Evolutionary conservation across 2,329 filamentous ascomycete genomes (phyloP).

Genomic region (Penicillium occitanis): DNA sequence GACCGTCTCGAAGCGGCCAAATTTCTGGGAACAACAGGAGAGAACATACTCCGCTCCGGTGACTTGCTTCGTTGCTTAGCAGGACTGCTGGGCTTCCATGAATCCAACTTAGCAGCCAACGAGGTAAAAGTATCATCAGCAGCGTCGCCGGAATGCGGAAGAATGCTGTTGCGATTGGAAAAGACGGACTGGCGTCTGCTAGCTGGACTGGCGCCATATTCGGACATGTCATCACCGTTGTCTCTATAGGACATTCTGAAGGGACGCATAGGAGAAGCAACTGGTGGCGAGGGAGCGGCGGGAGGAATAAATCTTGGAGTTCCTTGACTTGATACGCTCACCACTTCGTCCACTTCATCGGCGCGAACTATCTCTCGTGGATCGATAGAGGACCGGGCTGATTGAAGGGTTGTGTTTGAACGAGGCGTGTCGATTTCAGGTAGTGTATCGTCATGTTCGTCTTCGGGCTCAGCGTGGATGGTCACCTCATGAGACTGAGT

Average conservation of each 20-base stretch:
- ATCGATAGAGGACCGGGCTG: conserved; percentile 10
- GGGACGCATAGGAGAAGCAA: conserved; percentile 16
- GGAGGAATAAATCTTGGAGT: conserved; percentile 19
- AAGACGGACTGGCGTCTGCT: conserved; percentile 16
- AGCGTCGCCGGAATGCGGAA: not conserved
- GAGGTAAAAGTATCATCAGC: conserved; percentile 61
- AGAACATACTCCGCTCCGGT: conserved; percentile 32
- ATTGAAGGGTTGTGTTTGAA: not conserved
- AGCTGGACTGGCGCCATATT: conserved; percentile 28
- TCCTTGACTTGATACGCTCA: not conserved
- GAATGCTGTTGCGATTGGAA: conserved; percentile 19
- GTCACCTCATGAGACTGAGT: not conserved
- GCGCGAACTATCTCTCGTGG: not conserved
- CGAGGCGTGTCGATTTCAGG: conserved; percentile 8
- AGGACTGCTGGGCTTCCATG: conserved; percentile 64
- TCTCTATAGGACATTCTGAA: conserved; percentile 24
- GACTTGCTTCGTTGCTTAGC: conserved; percentile 34
- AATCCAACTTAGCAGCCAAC: conserved; percentile 60
- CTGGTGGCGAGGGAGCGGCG: conserved; percentile 27
- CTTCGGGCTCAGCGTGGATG: conserved; percentile 3
- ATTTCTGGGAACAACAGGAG: conserved; percentile 20
- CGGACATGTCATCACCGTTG: conserved; percentile 28
- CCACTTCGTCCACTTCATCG: conserved; percentile 17
- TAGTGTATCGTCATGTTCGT: not conserved
- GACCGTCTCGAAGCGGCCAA: conserved; percentile 1